Base-by-base conservation (phyloP, 441 rosid genomes). In the Syzygium malaccense region DNA sequence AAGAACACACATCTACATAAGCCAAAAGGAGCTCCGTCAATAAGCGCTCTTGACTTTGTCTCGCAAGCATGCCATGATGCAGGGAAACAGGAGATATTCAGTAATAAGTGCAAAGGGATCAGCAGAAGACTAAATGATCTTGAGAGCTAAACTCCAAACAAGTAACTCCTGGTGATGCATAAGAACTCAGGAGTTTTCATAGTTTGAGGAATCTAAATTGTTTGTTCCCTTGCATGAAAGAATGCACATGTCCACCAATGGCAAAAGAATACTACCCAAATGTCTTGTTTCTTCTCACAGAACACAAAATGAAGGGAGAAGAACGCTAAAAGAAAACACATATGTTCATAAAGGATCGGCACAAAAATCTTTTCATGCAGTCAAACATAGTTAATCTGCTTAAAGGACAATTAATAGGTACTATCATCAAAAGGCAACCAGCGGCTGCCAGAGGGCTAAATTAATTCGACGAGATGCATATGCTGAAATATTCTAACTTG, bases 1-100 rank as follows among this genome's bases (percentile, higher is more conserved):
- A 86, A 97, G 97, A 91, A 95, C 41, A 88, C 99, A 98, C 97
- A 97, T 96, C 98, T 96, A 95, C 94, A 89, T 55, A 80, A 71
- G 18, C 83, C 83, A 7, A 41, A 71, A 37, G 83, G 83, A 71
- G 51, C n/a, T 71, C 51, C 25, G 28, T 71, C 51, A 37, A 23
- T 71, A 71, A 37, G 83, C 10, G 20, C 28, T 1, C 83, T 71
- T 6, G 83, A 23, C 49, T 37, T 20, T 71, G 51, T 37, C n/a
- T 71, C 48, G 49, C 83, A 20, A 71, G 83, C 51, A 12, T 71
- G 83, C 51, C 17, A 4, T 37, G 49, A 71, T 37, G 28, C 80
- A 71, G 80, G 49, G 26, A 71, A 20, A 71, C 49, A 71, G 83
- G 83, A 71, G 8, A 20, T 20, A 71, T 37, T 20, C 17, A 14